These are phyloP conservation scores for Mortierella alpina DNA, from an alignment of 192 early-diverging fungal species.

Conservation along the genomic window DNA sequence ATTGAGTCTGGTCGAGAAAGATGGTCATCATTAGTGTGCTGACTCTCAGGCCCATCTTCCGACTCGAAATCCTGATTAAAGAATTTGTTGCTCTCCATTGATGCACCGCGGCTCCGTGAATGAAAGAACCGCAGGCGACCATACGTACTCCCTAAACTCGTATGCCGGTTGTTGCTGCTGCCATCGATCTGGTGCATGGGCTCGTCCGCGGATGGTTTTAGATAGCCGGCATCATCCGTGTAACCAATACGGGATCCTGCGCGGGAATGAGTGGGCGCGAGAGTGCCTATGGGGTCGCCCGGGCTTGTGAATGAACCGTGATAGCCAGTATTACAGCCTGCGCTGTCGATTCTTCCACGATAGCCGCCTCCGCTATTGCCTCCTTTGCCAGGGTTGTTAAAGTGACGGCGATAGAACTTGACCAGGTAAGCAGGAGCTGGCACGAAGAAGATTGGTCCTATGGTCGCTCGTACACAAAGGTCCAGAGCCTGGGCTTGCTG, in stretches of 20 bases:
- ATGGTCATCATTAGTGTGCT: conserved; percentile 1
- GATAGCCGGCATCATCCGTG: not conserved
- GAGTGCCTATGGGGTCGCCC: not conserved
- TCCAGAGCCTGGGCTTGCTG: conserved; percentile 36
- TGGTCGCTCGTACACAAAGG: conserved; percentile 35
- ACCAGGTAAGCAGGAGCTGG: conserved; percentile 31
- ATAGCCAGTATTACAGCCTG: not conserved
- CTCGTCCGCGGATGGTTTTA: not conserved
- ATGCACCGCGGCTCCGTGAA: conserved; percentile 19
- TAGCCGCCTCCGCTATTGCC: not conserved
- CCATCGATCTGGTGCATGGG: not conserved
- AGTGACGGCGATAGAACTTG: conserved; percentile 17
- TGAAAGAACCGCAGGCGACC: conserved; percentile 18
- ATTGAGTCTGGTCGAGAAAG: conserved; percentile 4
- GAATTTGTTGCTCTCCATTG: conserved; percentile 32
- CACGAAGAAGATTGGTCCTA: conserved; percentile 25
- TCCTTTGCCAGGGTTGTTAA: not conserved
- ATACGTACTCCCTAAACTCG: conserved; percentile 2
- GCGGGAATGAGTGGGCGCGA: not conserved
- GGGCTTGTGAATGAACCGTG: not conserved
- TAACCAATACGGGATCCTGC: not conserved
- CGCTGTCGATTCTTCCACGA: not conserved
- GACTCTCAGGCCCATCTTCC: not conserved
- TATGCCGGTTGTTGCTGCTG: not conserved
- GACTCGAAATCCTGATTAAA: conserved; percentile 33